Conservation (phyloP, 176 grass and related monocot genomes). For the Dendrocalamus sinicus region DNA sequence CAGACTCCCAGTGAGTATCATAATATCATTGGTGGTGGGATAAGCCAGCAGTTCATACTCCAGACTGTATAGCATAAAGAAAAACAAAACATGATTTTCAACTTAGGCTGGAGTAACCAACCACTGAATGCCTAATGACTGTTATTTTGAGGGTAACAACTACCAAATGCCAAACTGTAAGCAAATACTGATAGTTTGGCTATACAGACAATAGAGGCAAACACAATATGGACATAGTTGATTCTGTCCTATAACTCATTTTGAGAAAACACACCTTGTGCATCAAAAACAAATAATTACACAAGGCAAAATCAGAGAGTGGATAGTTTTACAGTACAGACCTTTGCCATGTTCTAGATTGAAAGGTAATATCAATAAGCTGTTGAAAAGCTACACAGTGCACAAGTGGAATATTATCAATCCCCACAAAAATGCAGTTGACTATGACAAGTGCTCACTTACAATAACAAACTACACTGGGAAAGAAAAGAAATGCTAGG, state of each 20-base stretch:
- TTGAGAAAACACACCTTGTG: neutral
- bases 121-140: neutral
- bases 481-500: neutral
- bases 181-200: slow-evolving; percentile 12
- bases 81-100: slow-evolving; percentile 30
- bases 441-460: neutral
- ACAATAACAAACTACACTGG: neutral
- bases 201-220: neutral
- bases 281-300: neutral
- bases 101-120: neutral
- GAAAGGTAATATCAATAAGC: neutral
- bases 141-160: slow-evolving; percentile 7
- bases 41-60: slow-evolving; percentile 2
- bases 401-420: slow-evolving; percentile 20
- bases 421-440: neutral
- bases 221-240: neutral
- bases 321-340: neutral
- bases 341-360: slow-evolving; percentile 6
- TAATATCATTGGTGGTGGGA: neutral
- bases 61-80: slow-evolving; percentile 11
- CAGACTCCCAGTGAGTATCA: neutral
- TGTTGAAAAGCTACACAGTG: slow-evolving; percentile 4
- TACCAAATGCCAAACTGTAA: slow-evolving; percentile 33
- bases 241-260: slow-evolving; percentile 23
- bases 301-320: neutral